Base-by-base conservation (phyloP, 352 stramenopile genomes). In the Phytophthora tentaculata region DNA sequence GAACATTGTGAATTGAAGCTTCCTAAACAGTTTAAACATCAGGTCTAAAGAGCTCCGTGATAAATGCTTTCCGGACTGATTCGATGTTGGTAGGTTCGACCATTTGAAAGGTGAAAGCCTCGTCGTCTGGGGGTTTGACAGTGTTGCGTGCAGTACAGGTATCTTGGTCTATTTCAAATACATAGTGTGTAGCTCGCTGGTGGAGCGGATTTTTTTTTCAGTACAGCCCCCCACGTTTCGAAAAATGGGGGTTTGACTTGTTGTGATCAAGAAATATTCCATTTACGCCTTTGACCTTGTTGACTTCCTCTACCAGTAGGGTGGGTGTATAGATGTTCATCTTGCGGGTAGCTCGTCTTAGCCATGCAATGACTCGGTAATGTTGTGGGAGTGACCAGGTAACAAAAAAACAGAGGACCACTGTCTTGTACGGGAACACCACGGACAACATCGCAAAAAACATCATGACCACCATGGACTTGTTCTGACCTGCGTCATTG, bases 241-340 rank as follows among this genome's bases (percentile, higher is more conserved):
- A 32, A 52, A 52, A 29, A 52, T 5, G 45, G 45, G 14, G 45
- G 22, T 26, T 16, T 17, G 39, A 3, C 0, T 52, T 23, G 2
- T 52, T 52, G 45, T 52, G 45, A 19, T 52, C 45, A 5, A 52
- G 45, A 13, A 52, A 52, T 4, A 29, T 32, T 5, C 45, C 45
- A n/a, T 52, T 29, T 13, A 32, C 22, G 9, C 19, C 6, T 23
- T 29, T 52, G 1, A 32, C 22, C 24, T 52, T 52, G 45, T 32
- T 52, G 7, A 52, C 45, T 39, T 39, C 32, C 10, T 39, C 10
- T 1, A 3, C 32, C 3, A 32, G 28, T 8, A 8, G 28, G 3
- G 3, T 8, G 3, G 28, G 28, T 8, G 28, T 32, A 8, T 32
- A 32, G 28, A 32, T 32, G 28, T 32, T 32, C 3, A 32, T 32